Percentiles rank a stretch among this genome's conserved stretches.
phyloP scores from a whole-genome alignment of 2,329 filamentous ascomycete genomes.

The Dactylellina cionopaga region DNA sequence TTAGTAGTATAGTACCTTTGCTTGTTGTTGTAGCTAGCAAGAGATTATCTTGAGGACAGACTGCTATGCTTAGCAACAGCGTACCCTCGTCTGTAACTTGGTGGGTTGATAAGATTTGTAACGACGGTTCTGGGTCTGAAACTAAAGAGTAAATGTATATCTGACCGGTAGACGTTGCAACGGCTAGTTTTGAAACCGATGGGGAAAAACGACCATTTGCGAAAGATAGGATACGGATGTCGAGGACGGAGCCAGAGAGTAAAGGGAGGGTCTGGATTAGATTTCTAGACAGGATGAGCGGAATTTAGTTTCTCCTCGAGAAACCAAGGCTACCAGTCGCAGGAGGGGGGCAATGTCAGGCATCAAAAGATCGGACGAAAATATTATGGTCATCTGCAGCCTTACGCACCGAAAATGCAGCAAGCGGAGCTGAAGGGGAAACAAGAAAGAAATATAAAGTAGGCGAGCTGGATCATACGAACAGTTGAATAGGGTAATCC shows the following conservation, averaged over 20 bases:
- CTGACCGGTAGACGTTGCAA: slow-evolving; percentile 37
- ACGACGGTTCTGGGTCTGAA: background rate
- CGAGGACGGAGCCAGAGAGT: slow-evolving; percentile 39
- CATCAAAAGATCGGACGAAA: slow-evolving; percentile 10
- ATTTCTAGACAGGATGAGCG: slow-evolving; percentile 7
- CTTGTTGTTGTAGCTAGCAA: slow-evolving; percentile 31
- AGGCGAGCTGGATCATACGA: slow-evolving; percentile 29
- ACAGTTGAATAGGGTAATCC: slow-evolving; percentile 15
- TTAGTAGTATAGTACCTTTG: slow-evolving; percentile 15
- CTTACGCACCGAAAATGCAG: slow-evolving; percentile 10
- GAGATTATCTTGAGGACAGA: slow-evolving; percentile 5
- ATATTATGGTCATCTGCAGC: slow-evolving; percentile 35
- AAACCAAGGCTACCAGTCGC: too few relatives aligned
- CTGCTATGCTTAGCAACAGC: slow-evolving; percentile 24
- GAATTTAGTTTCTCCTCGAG: background rate
- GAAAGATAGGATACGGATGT: slow-evolving; percentile 26
- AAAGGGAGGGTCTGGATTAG: slow-evolving; percentile 13
- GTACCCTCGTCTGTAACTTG: slow-evolving; percentile 20
- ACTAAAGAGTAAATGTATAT: slow-evolving; percentile 23
- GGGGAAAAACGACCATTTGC: slow-evolving; percentile 10
- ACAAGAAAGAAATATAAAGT: background rate
- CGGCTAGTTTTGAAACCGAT: slow-evolving; percentile 6
- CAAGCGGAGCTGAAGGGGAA: background rate
- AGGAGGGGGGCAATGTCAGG: too few relatives aligned
- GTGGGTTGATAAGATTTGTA: slow-evolving; percentile 16